Evolutionary conservation across 1,284 basidiomycete species (phyloP).

Genomic region (Ceratobasidium sp.): DNA sequence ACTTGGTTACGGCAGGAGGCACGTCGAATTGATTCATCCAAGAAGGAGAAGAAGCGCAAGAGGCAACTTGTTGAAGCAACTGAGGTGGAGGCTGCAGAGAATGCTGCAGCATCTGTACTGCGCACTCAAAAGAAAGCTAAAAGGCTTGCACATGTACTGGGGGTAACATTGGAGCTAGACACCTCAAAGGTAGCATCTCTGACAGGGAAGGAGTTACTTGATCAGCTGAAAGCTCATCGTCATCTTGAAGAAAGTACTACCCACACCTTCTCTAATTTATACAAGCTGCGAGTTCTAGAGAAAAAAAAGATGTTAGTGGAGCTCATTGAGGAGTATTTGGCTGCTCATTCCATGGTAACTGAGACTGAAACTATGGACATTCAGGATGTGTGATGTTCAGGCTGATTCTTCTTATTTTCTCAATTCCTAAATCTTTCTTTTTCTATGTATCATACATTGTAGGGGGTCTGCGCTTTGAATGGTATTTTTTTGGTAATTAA

Average conservation of each 20-base stretch:
- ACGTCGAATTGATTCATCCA: constrained; percentile 11
- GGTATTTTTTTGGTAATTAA: too few species aligned
- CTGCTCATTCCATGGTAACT: background rate
- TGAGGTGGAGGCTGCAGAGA: background rate
- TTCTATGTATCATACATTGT: too few species aligned
- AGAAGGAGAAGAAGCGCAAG: constrained; percentile 13
- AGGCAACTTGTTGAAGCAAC: background rate
- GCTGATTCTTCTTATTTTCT: background rate
- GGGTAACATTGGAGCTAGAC: constrained; percentile 2
- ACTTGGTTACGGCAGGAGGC: background rate
- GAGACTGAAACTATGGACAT: background rate
- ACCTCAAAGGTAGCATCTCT: background rate
- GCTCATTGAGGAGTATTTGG: background rate
- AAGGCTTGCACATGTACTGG: background rate
- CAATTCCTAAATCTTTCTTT: background rate
- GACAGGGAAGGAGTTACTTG: background rate
- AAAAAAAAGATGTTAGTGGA: constrained; percentile 1
- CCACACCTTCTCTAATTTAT: constrained; percentile 3
- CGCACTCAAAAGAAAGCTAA: background rate
- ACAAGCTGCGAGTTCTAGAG: background rate
- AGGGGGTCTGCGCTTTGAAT: too few species aligned
- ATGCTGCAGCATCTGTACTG: background rate
- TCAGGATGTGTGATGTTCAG: background rate
- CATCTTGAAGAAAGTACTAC: constrained; percentile 15
- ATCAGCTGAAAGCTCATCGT: constrained; percentile 13